Base-by-base conservation (phyloP, 345 rosid genomes). In the Punica granatum region DNA sequence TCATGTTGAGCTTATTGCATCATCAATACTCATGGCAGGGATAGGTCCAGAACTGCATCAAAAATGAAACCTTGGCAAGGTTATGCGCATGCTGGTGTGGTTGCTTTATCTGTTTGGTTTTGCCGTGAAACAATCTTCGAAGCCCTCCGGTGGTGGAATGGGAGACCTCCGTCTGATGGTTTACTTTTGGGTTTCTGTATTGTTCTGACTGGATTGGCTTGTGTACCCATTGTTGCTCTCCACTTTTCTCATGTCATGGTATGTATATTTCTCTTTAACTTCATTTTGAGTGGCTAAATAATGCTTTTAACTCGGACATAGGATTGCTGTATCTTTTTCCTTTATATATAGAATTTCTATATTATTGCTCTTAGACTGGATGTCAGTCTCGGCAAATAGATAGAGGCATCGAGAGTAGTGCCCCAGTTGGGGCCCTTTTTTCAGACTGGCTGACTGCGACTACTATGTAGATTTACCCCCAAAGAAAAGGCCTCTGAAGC, bases 1-100 rank as follows among this genome's bases (percentile, higher is more conserved):
- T 56, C 34, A 56, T 12, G 6, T 56, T 26, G 14, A 56, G 33
- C 58, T 51, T 56, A 56, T 56, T 56, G 30, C 7, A 30, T 30
- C 19, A 33, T 28, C 12, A 26, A 56, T 56, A 12, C 69, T 75
- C 64, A 81, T 67, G 81, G 73, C 84, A 90, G 99, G 85, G 93
- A 89, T 66, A 91, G 85, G 82, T 77, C 93, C 11, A 84, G 88
- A 76, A 74, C 90, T 71, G 88, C 82, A 67, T 84, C 93, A 58
- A 94, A 85, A 81, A 94, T 94, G 99, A 94, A 88, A 84, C 80
- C 88, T 73, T 94, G 98, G 97, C 98, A 94, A 81, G 99, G 96
- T 76, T 94, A 89, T 81, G 82, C 75, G 28, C 99, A 94, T 79
- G 93, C 92, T 36, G 58, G 72, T 60, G 92, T 94, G 70, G 91